Evolutionary conservation across 2,329 filamentous ascomycete genomes (phyloP).

Genomic region (Cladophialophora immunda): DNA sequence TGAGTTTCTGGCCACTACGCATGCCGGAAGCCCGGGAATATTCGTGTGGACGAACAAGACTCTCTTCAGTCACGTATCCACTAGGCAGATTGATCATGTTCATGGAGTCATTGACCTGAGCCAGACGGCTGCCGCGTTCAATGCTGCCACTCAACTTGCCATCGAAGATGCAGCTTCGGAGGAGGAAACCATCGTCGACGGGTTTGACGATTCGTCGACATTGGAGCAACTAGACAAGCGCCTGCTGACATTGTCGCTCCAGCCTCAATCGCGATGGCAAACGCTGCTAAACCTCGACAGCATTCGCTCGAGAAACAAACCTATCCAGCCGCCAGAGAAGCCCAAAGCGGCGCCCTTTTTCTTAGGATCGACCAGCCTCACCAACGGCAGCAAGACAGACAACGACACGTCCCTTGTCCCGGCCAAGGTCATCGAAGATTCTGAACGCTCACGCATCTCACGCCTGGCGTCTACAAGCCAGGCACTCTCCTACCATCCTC

Average conservation of each 20-base stretch:
- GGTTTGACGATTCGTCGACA: slow-evolving; percentile 57
- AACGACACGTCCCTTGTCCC: slow-evolving; percentile 25
- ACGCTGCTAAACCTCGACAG: slow-evolving; percentile 90
- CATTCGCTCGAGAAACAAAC: slow-evolving; percentile 92
- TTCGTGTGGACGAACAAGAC: slow-evolving; percentile 95
- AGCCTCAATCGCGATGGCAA: slow-evolving; percentile 93
- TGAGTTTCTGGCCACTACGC: slow-evolving; percentile 91
- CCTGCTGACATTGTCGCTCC: slow-evolving; percentile 86
- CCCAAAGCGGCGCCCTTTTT: slow-evolving; percentile 98
- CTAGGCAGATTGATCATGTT: slow-evolving; percentile 81
- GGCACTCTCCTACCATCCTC: not conserved
- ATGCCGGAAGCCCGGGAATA: slow-evolving; percentile 84
- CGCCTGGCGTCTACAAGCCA: slow-evolving; percentile 64
- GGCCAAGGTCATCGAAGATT: slow-evolving; percentile 46
- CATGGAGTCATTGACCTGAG: slow-evolving; percentile 70
- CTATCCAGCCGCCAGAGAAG: slow-evolving; percentile 86
- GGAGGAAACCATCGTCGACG: slow-evolving; percentile 55
- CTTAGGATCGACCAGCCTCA: slow-evolving; percentile 69
- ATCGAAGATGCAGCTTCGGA: slow-evolving; percentile 59
- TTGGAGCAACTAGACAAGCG: slow-evolving; percentile 82
- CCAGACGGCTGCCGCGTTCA: slow-evolving; percentile 73
- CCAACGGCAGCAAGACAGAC: slow-evolving; percentile 31
- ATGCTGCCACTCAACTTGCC: slow-evolving; percentile 77
- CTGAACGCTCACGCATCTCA: slow-evolving; percentile 72
- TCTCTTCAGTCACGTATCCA: slow-evolving; percentile 87